phyloP scores from a whole-genome alignment of 2,329 filamentous ascomycete genomes.

The Hypomyces perniciosus region DNA sequence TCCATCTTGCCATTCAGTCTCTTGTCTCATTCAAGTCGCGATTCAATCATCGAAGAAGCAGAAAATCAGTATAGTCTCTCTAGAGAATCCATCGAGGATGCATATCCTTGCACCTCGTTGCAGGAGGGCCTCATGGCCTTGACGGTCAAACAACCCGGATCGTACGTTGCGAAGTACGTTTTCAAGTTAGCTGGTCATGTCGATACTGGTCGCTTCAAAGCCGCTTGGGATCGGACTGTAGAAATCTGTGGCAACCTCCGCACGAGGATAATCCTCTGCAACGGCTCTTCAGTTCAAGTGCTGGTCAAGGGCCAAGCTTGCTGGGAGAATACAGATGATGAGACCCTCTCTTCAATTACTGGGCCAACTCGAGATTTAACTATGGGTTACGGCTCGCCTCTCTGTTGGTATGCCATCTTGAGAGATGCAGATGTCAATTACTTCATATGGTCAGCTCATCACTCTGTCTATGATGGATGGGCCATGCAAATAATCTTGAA shows the following conservation, averaged over 20 bases:
- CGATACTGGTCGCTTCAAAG: neutral
- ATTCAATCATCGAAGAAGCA: neutral
- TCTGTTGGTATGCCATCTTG: conserved; percentile 5
- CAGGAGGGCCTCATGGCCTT: conserved; percentile 15
- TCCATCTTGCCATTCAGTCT: neutral
- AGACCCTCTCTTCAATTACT: neutral
- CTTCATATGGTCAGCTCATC: conserved; percentile 1
- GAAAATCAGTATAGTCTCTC: neutral
- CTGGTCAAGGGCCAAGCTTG: neutral
- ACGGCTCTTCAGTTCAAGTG: neutral
- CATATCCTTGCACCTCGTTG: conserved; percentile 11
- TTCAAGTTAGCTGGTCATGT: neutral
- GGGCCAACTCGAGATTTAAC: neutral
- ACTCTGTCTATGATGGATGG: conserved; percentile 8
- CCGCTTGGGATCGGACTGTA: conserved; percentile 12
- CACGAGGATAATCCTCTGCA: conserved; percentile 12
- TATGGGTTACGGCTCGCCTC: conserved; percentile 10
- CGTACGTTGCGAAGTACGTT: conserved; percentile 7
- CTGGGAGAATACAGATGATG: neutral
- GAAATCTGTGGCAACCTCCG: conserved; percentile 1
- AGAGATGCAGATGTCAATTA: neutral
- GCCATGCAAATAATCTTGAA: conserved; percentile 1
- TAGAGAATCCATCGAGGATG: conserved; percentile 6
- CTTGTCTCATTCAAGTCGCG: neutral
- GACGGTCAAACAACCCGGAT: conserved; percentile 6